Base-by-base conservation (phyloP, 2,329 filamentous ascomycete genomes). In the Colletotrichum endophyticum region DNA sequence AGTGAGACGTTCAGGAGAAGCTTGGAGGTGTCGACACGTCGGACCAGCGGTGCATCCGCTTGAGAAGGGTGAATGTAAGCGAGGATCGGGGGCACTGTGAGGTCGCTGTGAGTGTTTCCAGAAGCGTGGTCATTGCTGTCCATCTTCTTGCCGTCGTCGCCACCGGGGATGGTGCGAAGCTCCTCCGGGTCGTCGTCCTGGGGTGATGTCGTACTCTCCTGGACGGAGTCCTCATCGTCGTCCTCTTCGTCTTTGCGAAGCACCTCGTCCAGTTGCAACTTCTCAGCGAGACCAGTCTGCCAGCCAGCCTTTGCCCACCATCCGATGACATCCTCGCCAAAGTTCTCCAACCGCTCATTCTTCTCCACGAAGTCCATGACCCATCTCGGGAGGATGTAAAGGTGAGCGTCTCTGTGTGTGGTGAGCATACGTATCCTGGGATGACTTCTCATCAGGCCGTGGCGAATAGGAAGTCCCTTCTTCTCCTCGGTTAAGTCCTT, bases 271-370 rank as follows among this genome's bases (percentile, higher is more conserved):
- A 98, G 86, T 2, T 93, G 91, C 9, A 99, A 89, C 84, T 98
- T 98, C 68, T 94, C 92, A 1, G 91, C 92, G 5, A 98, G 88
- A 0, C 95, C 95, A 5, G 91, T 88, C 84, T 99, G 96, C 97
- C 97, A 99, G 71, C 93, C 93, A 1, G 96, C 93, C 84, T 99
- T 99, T 39, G 96, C 95, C 96, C 96, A 98, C 94, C 95, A 98
- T 8, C 96, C 96, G 19, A 99, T 88, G 8, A 98, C 92, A 81
- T 99, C 96, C 84, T 99, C 96, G 36, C 94, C 95, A 64, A 99
- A 93, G 72, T 94, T 98, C 80, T 98, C 95, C 78, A 99, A 92
- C 13, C 91, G 92, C 34, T 96, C 94, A 81, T 98, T 98, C 77
- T 90, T 88, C 74, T 92, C 91, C 57, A 98, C 92, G 84, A 98